Evolutionary conservation across 106 monocot genomes (phyloP).

Genomic region (Dendrobium nobile): DNA sequence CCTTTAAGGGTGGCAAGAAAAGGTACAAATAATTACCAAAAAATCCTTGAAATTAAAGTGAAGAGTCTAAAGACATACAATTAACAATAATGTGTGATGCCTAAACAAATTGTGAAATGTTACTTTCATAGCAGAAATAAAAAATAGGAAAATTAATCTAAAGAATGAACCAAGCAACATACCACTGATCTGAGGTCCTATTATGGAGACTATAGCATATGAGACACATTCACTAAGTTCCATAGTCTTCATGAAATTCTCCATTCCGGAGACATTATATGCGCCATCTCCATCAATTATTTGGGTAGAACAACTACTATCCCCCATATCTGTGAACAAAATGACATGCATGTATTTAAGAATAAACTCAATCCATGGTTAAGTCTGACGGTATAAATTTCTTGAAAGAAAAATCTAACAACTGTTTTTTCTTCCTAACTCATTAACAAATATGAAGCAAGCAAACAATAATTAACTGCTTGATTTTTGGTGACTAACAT

Average conservation of each 20-base stretch:
- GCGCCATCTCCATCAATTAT: slow-evolving; percentile 65
- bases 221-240: slow-evolving; percentile 58
- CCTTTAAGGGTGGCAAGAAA: too few relatives aligned
- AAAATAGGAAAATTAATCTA: neutral
- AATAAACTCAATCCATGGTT: neutral
- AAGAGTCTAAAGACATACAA: too few relatives aligned
- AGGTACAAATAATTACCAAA: too few relatives aligned
- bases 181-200: slow-evolving; percentile 90
- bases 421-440: too few relatives aligned
- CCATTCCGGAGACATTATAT: slow-evolving; percentile 47
- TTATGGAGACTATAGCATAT: slow-evolving; percentile 76
- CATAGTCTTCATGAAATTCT: slow-evolving; percentile 34
- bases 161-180: slow-evolving; percentile 12
- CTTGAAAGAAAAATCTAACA: neutral
- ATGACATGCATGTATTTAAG: neutral
- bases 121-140: neutral
- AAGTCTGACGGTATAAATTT: neutral
- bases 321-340: slow-evolving; percentile 41
- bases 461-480: neutral
- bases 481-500: neutral
- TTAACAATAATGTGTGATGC: neutral
- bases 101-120: neutral
- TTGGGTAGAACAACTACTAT: slow-evolving; percentile 32
- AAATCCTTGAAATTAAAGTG: too few relatives aligned
- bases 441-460: neutral